Percentiles rank a stretch among this genome's conserved stretches.
These are phyloP conservation scores for Corylus americana DNA, from an alignment of 306 rosid species.

Conservation along the genomic window DNA sequence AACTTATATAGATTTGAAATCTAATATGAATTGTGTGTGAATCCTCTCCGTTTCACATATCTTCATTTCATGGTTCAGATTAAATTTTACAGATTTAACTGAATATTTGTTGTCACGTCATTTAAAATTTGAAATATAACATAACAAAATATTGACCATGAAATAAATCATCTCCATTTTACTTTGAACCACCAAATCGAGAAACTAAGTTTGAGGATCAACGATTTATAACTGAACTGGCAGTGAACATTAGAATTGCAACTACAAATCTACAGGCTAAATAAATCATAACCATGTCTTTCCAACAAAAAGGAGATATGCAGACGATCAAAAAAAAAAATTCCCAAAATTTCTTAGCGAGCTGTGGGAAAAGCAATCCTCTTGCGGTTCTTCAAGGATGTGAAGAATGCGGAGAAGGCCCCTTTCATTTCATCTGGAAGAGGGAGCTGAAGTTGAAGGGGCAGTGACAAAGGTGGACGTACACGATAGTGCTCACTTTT, in stretches of 20 bases:
- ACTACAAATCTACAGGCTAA: slow-evolving; percentile 27
- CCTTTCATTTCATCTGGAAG: slow-evolving; percentile 76
- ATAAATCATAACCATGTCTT: slow-evolving; percentile 12
- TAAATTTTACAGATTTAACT: no score
- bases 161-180: no score
- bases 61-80: no score
- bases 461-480: slow-evolving; percentile 46
- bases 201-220: background rate
- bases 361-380: slow-evolving; percentile 44
- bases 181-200: background rate
- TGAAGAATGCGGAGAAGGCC: slow-evolving; percentile 65
- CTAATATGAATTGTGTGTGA: no score
- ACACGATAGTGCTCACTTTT: slow-evolving; percentile 24
- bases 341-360: slow-evolving; percentile 30
- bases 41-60: no score
- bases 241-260: slow-evolving; percentile 1
- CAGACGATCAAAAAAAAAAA: slow-evolving; percentile 22
- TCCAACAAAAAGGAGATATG: slow-evolving; percentile 25
- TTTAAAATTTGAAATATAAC: no score
- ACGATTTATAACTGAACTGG: background rate
- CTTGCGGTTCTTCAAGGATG: slow-evolving; percentile 61
- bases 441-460: slow-evolving; percentile 79
- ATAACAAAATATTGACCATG: no score
- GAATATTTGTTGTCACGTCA: no score
- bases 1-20: no score